These are phyloP conservation scores for Dothiorella sarmentorum DNA, from an alignment of 2,329 filamentous ascomycete genomes.

Conservation along the genomic window DNA sequence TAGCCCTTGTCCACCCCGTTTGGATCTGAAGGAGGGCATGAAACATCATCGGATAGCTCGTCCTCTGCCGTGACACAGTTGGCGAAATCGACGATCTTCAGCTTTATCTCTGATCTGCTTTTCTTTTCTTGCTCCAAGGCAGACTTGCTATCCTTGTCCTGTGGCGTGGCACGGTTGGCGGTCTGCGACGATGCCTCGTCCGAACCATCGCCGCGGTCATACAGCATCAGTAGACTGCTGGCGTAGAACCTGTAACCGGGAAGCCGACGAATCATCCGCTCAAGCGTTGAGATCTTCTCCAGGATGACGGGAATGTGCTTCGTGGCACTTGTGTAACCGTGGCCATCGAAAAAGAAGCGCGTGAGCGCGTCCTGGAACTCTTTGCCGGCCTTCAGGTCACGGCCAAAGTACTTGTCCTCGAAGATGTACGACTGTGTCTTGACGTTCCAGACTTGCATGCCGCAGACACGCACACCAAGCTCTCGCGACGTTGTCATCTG, in stretches of 20 bases:
- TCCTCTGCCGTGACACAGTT: constrained; percentile 94
- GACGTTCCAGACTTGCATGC: constrained; percentile 93
- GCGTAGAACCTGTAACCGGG: constrained; percentile 93
- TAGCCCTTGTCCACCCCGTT: constrained; percentile 84
- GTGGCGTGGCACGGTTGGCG: constrained; percentile 21
- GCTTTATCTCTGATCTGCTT: constrained; percentile 61
- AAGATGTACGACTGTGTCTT: constrained; percentile 84
- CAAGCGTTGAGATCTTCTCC: constrained; percentile 76
- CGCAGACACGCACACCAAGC: constrained; percentile 89
- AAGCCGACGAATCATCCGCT: constrained; percentile 75
- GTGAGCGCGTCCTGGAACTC: constrained; percentile 88
- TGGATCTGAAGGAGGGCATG: constrained; percentile 78
- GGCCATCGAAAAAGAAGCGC: constrained; percentile 86
- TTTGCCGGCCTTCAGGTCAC: constrained; percentile 77
- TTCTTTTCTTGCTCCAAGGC: constrained; percentile 22
- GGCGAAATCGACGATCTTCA: constrained; percentile 98
- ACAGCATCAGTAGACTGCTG: constrained; percentile 90
- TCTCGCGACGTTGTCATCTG: constrained; percentile 86
- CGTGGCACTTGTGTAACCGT: constrained; percentile 73
- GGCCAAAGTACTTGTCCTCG: constrained; percentile 96
- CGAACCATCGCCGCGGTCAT: constrained; percentile 73
- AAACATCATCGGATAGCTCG: constrained; percentile 51
- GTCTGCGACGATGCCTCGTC: constrained; percentile 27
- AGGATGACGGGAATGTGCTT: constrained; percentile 86
- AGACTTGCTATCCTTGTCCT: constrained; percentile 26